Conservation (phyloP, 1,139 yeast species). For the Tardiomyces blankii region DNA sequence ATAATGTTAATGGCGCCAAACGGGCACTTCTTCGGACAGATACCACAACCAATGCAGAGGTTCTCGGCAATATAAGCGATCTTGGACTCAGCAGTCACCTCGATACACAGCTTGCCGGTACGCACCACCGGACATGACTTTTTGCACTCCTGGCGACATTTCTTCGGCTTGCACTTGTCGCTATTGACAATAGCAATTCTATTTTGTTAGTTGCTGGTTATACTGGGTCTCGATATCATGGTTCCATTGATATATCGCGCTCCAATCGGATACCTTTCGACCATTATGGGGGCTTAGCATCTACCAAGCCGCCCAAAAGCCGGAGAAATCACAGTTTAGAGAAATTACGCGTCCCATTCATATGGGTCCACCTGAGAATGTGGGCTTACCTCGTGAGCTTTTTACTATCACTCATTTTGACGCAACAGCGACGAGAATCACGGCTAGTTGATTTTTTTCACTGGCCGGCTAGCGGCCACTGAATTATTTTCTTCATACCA, state of each 20-base stretch:
- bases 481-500: not conserved
- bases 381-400: not conserved
- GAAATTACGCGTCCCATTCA: too few relatives aligned
- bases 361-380: too few relatives aligned
- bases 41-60: conserved; percentile 98
- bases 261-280: too few relatives aligned
- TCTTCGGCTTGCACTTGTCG: conserved; percentile 95
- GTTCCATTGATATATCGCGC: too few relatives aligned
- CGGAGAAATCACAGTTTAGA: too few relatives aligned
- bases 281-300: too few relatives aligned
- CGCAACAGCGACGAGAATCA: not conserved
- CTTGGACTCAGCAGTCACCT: conserved; percentile 81
- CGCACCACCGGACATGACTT: conserved; percentile 95
- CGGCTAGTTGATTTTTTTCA: not conserved
- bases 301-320: too few relatives aligned
- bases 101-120: conserved; percentile 96
- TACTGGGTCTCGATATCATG: too few relatives aligned
- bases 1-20: conserved; percentile 93
- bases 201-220: conserved; percentile 4
- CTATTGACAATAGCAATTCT: conserved; percentile 80
- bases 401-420: not conserved
- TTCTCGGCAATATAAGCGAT: conserved; percentile 94
- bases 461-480: not conserved
- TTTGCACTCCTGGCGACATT: conserved; percentile 96
- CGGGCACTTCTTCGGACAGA: conserved; percentile 96